A percentile compares a stretch with the other conserved stretches of the same genome.
Conservation (phyloP, 164 flowering plant genomes). For the Vitis amurensis region DNA sequence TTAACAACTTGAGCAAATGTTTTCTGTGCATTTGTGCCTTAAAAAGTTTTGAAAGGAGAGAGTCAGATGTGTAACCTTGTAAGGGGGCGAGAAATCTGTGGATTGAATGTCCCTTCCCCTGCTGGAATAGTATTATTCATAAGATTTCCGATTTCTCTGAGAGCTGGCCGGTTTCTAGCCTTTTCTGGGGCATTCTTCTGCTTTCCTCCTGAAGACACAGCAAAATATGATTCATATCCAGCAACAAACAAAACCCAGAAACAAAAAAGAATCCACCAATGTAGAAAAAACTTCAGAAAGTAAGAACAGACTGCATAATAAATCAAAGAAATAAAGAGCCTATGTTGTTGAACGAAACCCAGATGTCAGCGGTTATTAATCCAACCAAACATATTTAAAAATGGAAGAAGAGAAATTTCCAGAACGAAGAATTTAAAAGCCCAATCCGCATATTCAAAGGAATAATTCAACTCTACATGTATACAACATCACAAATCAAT, state of each 20-base stretch:
- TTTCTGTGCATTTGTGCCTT: background rate
- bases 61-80: conserved; percentile 14
- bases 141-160: conserved; percentile 48
- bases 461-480: too few species aligned
- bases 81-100: conserved; percentile 14
- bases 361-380: background rate
- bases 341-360: background rate
- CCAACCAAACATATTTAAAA: background rate
- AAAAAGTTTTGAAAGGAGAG: background rate
- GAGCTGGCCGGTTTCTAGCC: conserved; percentile 36
- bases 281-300: too few species aligned
- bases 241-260: background rate
- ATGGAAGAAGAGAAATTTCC: too few species aligned
- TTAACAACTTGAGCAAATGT: too few species aligned
- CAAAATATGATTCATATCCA: background rate
- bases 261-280: background rate
- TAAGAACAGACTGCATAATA: too few species aligned
- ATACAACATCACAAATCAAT: background rate
- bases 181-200: conserved; percentile 31
- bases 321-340: too few species aligned
- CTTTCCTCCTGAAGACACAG: conserved; percentile 15
- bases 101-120: conserved; percentile 22
- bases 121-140: conserved; percentile 14
- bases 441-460: too few species aligned
- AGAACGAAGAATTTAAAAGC: too few species aligned